Evolutionary conservation across 139 green algal genomes (phyloP), one percentile per base, ranked within the genome.

Genomic region (Chlorella sorokiniana): DNA sequence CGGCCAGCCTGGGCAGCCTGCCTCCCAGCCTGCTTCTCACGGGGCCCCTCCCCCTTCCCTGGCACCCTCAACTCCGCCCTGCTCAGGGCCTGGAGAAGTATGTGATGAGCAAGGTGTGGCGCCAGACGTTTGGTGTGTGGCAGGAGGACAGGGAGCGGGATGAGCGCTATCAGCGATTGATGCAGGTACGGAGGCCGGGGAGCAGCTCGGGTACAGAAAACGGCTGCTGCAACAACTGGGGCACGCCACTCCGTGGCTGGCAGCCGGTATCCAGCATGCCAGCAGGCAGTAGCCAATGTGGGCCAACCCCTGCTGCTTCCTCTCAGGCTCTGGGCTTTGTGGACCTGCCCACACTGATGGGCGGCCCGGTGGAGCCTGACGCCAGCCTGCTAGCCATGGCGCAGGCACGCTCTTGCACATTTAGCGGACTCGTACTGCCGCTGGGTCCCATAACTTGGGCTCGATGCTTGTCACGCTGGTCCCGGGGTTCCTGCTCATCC

Each of bases 61-160:
- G 37, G n/a, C n/a, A n/a, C n/a, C n/a, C n/a, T n/a, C n/a, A n/a
- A n/a, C n/a, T n/a, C n/a, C n/a, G n/a, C n/a, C n/a, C n/a, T n/a
- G n/a, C n/a, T n/a, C 86, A 98, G 93, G 96, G 94, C 23, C 81
- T 99, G 74, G 96, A 99, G 80, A 98, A 98, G 87, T 99, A 99
- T 78, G 81, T 99, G 37, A 94, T 98, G 90, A 98, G 93, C 35
- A 99, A 99, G 88, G 86, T 99, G 69, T 94, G 95, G 82, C 84
- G 91, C 37, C 87, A 91, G 29, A 93, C 88, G 3, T 99, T 99
- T 86, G 90, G 72, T 0, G 42, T 84, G 18, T 82, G 64, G 16
- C 63, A 61, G 4, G 86, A 94, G 54, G 95, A 99, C 64, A 63
- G 68, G 27, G 94, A 97, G 83, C 83, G 90, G 0, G 96, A 99